These are phyloP conservation scores for Leptodontidium sp. DNA, from an alignment of 2,329 filamentous ascomycete species.

Conservation along the genomic window DNA sequence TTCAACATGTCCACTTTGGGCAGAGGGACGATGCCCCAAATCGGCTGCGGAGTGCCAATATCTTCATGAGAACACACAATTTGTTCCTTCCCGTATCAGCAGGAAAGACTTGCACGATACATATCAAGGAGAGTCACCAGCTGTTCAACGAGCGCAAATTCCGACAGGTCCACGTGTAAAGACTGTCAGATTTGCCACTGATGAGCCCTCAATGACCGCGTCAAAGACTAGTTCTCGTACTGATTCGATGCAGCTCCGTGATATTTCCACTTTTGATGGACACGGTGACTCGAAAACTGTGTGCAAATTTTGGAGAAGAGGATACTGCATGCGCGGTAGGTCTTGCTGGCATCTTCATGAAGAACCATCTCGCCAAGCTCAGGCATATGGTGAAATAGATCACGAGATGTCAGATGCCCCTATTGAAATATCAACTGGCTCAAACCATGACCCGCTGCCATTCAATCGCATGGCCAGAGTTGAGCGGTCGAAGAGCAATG, in stretches of 20 bases:
- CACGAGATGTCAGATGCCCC: not conserved
- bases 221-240: slow-evolving; percentile 1
- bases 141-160: not conserved
- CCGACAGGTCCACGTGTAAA: slow-evolving; percentile 17
- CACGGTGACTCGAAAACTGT: not conserved
- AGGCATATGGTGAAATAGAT: not conserved
- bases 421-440: not conserved
- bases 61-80: slow-evolving; percentile 6
- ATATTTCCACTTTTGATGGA: not conserved
- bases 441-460: not conserved
- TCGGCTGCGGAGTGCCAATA: not conserved
- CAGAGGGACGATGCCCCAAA: not conserved
- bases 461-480: slow-evolving; percentile 8
- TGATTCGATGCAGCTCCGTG: not conserved
- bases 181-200: slow-evolving; percentile 28
- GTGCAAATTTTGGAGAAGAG: not conserved
- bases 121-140: not conserved
- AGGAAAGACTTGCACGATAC: not conserved
- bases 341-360: slow-evolving; percentile 2
- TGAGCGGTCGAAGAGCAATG: not conserved
- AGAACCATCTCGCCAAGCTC: not conserved
- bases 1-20: slow-evolving; percentile 1
- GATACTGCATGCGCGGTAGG: not conserved
- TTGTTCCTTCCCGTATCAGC: not conserved
- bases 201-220: slow-evolving; percentile 1